Percentiles rank a stretch among this genome's conserved stretches.
phyloP scores from a whole-genome alignment of 768 basidiomycete species.

The Termitomyces sp. region DNA sequence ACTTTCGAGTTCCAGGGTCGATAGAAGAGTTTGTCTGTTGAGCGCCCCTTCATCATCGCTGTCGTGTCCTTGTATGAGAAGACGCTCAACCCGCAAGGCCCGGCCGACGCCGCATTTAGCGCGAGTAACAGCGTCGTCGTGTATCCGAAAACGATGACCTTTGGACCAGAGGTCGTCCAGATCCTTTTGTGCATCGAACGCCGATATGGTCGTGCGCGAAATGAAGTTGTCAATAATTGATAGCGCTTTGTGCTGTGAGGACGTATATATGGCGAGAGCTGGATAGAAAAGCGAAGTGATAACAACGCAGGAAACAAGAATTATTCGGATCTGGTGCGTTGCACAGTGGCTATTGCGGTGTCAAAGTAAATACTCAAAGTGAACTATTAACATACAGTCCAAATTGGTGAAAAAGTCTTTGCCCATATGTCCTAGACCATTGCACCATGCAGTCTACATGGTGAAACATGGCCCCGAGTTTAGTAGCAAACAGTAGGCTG shows the following conservation, averaged over 20 bases:
- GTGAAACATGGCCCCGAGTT: slow-evolving; percentile 16
- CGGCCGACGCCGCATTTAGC: slow-evolving; percentile 67
- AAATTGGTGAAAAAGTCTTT: slow-evolving; percentile 63
- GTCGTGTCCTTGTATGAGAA: slow-evolving; percentile 59
- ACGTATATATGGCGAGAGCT: slow-evolving; percentile 80
- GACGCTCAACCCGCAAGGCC: slow-evolving; percentile 71
- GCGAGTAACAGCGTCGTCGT: slow-evolving; percentile 66
- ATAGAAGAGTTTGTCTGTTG: slow-evolving; percentile 55
- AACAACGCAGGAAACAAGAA: slow-evolving; percentile 82
- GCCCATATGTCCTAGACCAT: slow-evolving; percentile 36
- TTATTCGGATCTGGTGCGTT: slow-evolving; percentile 84
- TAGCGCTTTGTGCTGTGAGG: slow-evolving; percentile 61
- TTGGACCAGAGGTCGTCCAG: slow-evolving; percentile 70
- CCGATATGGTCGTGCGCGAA: slow-evolving; percentile 46
- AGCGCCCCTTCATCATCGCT: slow-evolving; percentile 47
- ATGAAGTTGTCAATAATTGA: slow-evolving; percentile 64
- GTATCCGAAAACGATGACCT: slow-evolving; percentile 55
- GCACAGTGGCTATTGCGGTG: slow-evolving; percentile 65
- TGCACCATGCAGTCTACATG: slow-evolving; percentile 23
- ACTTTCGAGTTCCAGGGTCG: slow-evolving; percentile 60
- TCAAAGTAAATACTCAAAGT: background rate
- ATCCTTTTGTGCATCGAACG: slow-evolving; percentile 53
- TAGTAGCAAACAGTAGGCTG: background rate
- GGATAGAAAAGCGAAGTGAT: slow-evolving; percentile 89
- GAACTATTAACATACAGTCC: slow-evolving; percentile 55